Evolutionary conservation across 192 early-diverging fungal genomes (phyloP).

Genomic region (Entrophospora sp.): DNA sequence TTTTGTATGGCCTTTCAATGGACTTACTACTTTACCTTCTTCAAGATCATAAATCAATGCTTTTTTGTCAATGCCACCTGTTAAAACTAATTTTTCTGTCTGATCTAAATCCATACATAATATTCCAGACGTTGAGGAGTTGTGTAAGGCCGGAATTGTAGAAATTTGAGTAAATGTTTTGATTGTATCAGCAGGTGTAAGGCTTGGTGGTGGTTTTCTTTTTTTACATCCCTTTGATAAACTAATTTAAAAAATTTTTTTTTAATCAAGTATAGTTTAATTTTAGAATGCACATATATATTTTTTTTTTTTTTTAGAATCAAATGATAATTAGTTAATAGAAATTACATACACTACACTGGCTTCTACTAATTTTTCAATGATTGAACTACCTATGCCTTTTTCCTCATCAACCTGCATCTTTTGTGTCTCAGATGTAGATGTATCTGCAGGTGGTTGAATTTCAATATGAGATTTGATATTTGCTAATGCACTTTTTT

Average conservation of each 20-base stretch:
- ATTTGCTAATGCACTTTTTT: constrained; percentile 50
- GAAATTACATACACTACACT: constrained; percentile 38
- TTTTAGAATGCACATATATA: background rate
- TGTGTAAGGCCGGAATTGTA: constrained; percentile 56
- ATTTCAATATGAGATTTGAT: constrained; percentile 49
- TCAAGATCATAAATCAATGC: constrained; percentile 60
- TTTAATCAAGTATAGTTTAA: background rate
- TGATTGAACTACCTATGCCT: constrained; percentile 33
- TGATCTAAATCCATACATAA: constrained; percentile 46
- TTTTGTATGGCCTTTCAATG: constrained; percentile 78
- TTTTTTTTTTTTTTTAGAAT: background rate
- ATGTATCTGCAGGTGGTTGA: constrained; percentile 26
- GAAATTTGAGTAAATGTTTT: constrained; percentile 42
- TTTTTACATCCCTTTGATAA: constrained; percentile 64
- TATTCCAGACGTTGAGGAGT: constrained; percentile 66
- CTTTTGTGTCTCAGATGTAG: constrained; percentile 23
- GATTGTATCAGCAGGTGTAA: constrained; percentile 60
- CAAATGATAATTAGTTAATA: too few species aligned
- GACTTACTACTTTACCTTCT: constrained; percentile 53
- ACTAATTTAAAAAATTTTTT: constrained; percentile 29
- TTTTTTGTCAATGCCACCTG: constrained; percentile 74
- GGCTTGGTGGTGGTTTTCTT: constrained; percentile 72
- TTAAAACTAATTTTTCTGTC: constrained; percentile 55
- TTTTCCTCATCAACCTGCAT: constrained; percentile 46
- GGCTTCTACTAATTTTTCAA: constrained; percentile 45